Percentiles rank a stretch among this genome's conserved stretches.
Evolutionary conservation across 345 rosid species (phyloP).

Genomic region (Eucalyptus erythrocorys): DNA sequence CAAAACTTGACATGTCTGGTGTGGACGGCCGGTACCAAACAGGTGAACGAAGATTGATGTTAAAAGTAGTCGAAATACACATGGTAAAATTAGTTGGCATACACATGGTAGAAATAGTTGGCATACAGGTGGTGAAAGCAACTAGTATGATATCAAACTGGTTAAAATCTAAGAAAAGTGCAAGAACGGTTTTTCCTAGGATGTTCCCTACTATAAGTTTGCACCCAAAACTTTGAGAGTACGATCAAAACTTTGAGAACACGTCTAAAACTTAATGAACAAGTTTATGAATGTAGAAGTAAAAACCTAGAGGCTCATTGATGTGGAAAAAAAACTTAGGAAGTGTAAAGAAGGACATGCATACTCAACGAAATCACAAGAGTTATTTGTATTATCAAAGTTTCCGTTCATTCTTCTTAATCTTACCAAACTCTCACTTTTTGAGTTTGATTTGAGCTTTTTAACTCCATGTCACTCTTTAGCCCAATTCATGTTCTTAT

Average conservation of each 20-base stretch:
- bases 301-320: neutral
- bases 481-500: too few species aligned
- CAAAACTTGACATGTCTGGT: neutral
- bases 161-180: neutral
- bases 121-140: neutral
- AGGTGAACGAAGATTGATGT: neutral
- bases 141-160: neutral
- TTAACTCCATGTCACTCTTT: too few species aligned
- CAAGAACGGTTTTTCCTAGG: neutral
- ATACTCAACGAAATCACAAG: too few species aligned
- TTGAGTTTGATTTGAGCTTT: neutral
- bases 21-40: accelerated
- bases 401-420: neutral
- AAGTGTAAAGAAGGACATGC: neutral
- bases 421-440: neutral
- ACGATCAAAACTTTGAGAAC: neutral
- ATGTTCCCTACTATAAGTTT: too few species aligned
- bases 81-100: neutral
- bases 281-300: neutral
- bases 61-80: neutral
- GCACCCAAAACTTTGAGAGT: too few species aligned
- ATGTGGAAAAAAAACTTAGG: neutral
- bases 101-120: neutral
- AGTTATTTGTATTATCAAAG: neutral
- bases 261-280: neutral